These are phyloP conservation scores for Globisporangium nunn DNA, from an alignment of 352 stramenopile genomes.

Conservation along the genomic window DNA sequence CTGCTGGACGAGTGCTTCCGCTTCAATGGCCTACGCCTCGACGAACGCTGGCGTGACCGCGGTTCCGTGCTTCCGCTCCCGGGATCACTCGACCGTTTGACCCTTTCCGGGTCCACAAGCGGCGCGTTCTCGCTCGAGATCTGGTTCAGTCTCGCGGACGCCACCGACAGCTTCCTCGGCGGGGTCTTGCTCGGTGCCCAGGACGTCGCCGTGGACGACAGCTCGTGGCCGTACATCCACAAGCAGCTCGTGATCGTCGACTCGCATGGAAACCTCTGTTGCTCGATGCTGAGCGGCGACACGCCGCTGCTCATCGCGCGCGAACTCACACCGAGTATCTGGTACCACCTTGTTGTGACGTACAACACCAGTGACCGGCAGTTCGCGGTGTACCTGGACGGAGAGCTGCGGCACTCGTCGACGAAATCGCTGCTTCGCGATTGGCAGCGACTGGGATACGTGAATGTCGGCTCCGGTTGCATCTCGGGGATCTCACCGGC, in stretches of 20 bases:
- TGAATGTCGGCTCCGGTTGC: constrained; percentile 57
- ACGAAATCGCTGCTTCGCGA: constrained; percentile 32
- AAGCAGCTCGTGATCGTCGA: constrained; percentile 59
- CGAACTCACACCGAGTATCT: constrained; percentile 44
- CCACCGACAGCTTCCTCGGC: constrained; percentile 15
- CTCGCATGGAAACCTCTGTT: constrained; percentile 48
- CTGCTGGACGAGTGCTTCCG: constrained; percentile 50
- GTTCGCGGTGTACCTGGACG: constrained; percentile 53
- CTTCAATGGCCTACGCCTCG: constrained; percentile 45
- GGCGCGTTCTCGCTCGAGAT: constrained; percentile 48
- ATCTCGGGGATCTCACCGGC: constrained; percentile 31
- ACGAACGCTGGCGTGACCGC: constrained; percentile 6
- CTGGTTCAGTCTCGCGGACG: constrained; percentile 62
- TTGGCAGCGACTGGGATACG: constrained; percentile 37
- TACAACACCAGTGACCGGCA: constrained; percentile 26
- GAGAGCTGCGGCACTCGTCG: constrained; percentile 36
- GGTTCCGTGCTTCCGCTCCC: constrained; percentile 42
- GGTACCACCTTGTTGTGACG: constrained; percentile 63
- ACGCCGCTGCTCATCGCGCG: constrained; percentile 39
- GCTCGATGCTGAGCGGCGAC: constrained; percentile 40
- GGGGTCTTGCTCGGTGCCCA: constrained; percentile 59
- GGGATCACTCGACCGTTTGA: constrained; percentile 21
- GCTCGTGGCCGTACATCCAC: constrained; percentile 47
- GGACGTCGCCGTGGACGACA: constrained; percentile 36
- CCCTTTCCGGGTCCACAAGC: constrained; percentile 22